These are phyloP conservation scores for Acanthamoeba lenticulata DNA, from an alignment of 208 protist species.

Conservation along the genomic window DNA sequence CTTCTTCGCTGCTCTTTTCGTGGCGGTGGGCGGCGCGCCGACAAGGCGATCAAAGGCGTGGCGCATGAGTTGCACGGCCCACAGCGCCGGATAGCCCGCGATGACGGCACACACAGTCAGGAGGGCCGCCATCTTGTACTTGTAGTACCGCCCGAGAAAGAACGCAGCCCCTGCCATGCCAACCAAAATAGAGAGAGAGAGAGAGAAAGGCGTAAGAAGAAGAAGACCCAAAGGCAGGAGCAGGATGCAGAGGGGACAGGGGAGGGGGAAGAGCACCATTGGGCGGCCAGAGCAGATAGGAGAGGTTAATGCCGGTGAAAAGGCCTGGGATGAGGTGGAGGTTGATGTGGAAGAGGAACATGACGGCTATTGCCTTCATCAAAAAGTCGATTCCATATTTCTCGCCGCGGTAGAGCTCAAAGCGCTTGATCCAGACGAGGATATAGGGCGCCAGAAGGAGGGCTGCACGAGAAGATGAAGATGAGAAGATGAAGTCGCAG, in stretches of 20 bases:
- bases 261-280: background rate
- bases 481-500: no score
- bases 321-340: background rate
- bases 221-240: no score
- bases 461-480: background rate
- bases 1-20: background rate
- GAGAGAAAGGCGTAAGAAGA: background rate
- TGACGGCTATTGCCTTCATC: constrained; percentile 10
- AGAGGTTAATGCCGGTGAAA: constrained; percentile 15
- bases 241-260: background rate
- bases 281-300: background rate
- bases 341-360: constrained; percentile 35
- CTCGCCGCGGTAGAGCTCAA: constrained; percentile 1
- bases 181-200: background rate
- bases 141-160: background rate
- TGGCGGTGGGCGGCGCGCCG: background rate
- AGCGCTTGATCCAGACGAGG: background rate
- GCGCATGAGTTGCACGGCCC: background rate
- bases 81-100: constrained; percentile 4
- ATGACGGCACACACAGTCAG: background rate
- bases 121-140: constrained; percentile 30
- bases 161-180: background rate
- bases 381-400: background rate
- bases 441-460: background rate
- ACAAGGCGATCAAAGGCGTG: background rate